phyloP scores from a whole-genome alignment of 2,329 filamentous ascomycete genomes.

The Cladosporium sp. region DNA sequence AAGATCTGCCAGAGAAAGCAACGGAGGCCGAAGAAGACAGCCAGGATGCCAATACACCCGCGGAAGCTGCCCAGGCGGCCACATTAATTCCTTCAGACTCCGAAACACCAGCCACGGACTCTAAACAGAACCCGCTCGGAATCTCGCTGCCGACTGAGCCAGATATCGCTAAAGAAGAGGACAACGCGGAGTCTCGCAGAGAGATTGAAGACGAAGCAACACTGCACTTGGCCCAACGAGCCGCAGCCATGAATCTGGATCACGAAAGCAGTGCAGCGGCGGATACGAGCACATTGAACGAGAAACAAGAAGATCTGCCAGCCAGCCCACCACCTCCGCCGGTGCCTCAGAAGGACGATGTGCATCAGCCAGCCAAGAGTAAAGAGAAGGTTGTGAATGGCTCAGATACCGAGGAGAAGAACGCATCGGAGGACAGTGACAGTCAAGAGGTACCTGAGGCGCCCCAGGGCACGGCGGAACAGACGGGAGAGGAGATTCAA shows the following conservation, averaged over 20 bases:
- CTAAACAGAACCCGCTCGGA: background rate
- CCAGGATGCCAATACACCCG: conserved; percentile 6
- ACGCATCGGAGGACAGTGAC: conserved; percentile 24
- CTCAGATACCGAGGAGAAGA: conserved; percentile 27
- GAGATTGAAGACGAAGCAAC: conserved; percentile 28
- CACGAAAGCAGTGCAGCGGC: conserved; percentile 6
- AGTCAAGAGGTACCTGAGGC: conserved; percentile 46
- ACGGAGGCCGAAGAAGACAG: conserved; percentile 12
- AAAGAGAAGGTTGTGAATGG: conserved; percentile 12
- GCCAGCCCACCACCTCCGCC: conserved; percentile 27
- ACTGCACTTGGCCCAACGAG: conserved; percentile 27
- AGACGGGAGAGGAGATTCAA: conserved; percentile 72
- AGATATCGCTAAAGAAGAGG: background rate
- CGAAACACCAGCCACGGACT: background rate
- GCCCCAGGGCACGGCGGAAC: conserved; percentile 32
- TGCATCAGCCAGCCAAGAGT: background rate
- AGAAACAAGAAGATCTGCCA: conserved; percentile 18
- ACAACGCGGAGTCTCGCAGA: background rate
- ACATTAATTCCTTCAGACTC: background rate
- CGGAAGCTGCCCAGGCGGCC: conserved; percentile 14
- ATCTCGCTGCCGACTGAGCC: background rate
- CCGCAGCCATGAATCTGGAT: conserved; percentile 23
- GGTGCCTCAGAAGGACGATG: conserved; percentile 29
- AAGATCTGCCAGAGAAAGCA: background rate
- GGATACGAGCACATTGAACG: conserved; percentile 7